Base-by-base conservation (phyloP, 179 eudicot genomes). In the Pouteria campechiana region DNA sequence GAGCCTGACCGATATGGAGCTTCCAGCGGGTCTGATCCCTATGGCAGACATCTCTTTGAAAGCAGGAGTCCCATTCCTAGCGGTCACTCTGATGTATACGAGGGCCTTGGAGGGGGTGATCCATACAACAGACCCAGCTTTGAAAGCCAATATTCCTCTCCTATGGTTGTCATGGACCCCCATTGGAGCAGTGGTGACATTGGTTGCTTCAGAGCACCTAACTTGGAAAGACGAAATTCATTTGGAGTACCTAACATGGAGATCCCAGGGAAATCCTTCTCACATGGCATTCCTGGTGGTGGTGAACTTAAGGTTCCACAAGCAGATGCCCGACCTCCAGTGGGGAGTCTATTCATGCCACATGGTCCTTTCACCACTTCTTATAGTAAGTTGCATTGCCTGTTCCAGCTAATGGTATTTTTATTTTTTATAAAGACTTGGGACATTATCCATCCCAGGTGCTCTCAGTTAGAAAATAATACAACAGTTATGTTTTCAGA, bases 1-100 rank as follows among this genome's bases (percentile, higher is more conserved):
- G 39, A 60, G 23, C 18, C 15, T 29, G 57, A 37, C 38, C 24
- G 15, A 23, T 38, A 56, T 54, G 39, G 18, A 30, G 32, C 17
- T 48, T 35, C 19, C 7, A 30, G 40, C 12, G 2, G 29, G 15
- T 41, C 17, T 35, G 48, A 55, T 41, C 52, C 46, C 17, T 13
- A 1, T 4, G 11, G 32, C 42, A 32, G 53, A 36, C 20, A 12
- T 43, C 42, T 48, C 25, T 11, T 12, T 42, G 58, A 42, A 31
- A 41, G 57, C 13, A 54, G 51, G 27, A 37, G 17, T 21, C 24
- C 3, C 3, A 35, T 14, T 32, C 44, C 50, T 29, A 37, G 32
- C 2, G 22, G 4, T 37, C 31, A 6, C 11, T n/a, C 46, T 18
- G 41, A 59, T 31, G 25, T 41, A 12, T 37, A 23, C 18, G 17